phyloP scores from a whole-genome alignment of 2,329 filamentous ascomycete genomes.

The Fusarium avenaceum region DNA sequence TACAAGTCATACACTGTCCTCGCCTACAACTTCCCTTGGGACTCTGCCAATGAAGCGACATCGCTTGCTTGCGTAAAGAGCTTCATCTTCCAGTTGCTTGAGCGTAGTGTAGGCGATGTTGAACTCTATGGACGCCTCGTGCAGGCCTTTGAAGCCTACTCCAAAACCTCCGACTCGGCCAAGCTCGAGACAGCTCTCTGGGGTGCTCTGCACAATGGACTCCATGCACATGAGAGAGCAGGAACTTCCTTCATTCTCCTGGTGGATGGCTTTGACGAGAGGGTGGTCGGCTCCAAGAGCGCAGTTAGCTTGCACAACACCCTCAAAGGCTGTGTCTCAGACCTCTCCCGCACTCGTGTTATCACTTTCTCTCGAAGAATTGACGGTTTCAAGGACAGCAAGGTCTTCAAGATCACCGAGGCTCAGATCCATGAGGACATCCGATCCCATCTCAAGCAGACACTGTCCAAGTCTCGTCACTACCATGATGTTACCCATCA shows the following conservation, averaged over 20 bases:
- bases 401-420: constrained; percentile 52
- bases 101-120: constrained; percentile 56
- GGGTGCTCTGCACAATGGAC: constrained; percentile 52
- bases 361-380: constrained; percentile 56
- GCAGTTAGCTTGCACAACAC: constrained; percentile 51
- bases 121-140: constrained; percentile 52
- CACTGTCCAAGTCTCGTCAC: constrained; percentile 29
- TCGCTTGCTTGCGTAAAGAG: constrained; percentile 54
- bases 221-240: constrained; percentile 50
- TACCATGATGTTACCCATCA: constrained; percentile 45
- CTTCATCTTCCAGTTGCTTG: constrained; percentile 56
- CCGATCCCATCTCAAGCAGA: constrained; percentile 42
- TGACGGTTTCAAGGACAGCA: constrained; percentile 50
- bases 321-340: constrained; percentile 50
- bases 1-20: constrained; percentile 54
- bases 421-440: constrained; percentile 54
- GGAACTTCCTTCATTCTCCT: constrained; percentile 52
- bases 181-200: constrained; percentile 53
- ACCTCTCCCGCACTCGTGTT: constrained; percentile 49
- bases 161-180: constrained; percentile 38
- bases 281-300: constrained; percentile 44
- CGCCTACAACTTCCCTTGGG: constrained; percentile 54
- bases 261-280: constrained; percentile 56
- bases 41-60: constrained; percentile 49
- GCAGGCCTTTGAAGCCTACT: constrained; percentile 46